Evolutionary conservation across 73 alveolate genomes (phyloP).

Genomic region (Paramecium octaurelia): DNA sequence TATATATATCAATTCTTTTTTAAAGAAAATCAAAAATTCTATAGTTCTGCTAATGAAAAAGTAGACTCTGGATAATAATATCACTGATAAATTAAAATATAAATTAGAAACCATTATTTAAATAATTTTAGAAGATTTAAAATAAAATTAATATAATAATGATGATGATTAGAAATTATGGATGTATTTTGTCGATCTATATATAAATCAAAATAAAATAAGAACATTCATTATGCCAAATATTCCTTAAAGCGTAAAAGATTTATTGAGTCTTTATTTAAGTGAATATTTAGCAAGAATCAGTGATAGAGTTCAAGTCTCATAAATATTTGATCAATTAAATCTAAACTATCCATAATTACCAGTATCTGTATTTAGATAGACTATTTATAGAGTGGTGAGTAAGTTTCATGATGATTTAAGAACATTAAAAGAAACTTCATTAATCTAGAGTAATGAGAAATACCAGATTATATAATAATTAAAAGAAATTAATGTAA

Average conservation of each 20-base stretch:
- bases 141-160: background rate
- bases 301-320: background rate
- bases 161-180: background rate
- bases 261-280: background rate
- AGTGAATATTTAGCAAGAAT: background rate
- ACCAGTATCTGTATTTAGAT: constrained; percentile 25
- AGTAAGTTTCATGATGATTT: background rate
- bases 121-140: background rate
- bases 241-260: background rate
- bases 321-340: constrained; percentile 7
- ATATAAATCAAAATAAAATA: constrained; percentile 1
- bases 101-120: background rate
- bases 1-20: background rate
- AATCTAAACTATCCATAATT: background rate
- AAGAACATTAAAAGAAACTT: background rate
- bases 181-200: background rate
- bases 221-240: constrained; percentile 10
- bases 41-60: background rate
- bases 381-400: background rate
- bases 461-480: background rate
- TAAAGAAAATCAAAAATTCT: background rate
- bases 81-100: background rate
- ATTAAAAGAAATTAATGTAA: constrained; percentile 15
- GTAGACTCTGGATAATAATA: background rate
- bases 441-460: background rate